These are phyloP conservation scores for Penicillium sp. DNA, from an alignment of 2,329 filamentous ascomycete species.

Conservation along the genomic window DNA sequence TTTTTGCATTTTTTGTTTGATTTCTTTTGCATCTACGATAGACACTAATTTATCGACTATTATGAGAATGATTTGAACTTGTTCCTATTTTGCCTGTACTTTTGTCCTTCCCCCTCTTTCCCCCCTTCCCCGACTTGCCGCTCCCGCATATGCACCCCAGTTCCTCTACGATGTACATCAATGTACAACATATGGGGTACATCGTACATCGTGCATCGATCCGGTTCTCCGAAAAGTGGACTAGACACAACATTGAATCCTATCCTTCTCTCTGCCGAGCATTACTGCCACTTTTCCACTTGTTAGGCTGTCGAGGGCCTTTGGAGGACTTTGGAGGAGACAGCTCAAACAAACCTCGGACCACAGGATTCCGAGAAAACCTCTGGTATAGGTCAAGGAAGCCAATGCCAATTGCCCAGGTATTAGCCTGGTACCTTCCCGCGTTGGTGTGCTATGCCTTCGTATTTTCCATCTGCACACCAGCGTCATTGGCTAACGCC, in stretches of 20 bases:
- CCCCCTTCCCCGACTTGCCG: not conserved
- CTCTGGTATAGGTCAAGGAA: not conserved
- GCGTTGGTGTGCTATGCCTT: not conserved
- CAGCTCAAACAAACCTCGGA: not conserved
- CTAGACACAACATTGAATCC: too few relatives aligned
- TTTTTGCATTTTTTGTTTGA: too few relatives aligned
- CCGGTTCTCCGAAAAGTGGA: not conserved
- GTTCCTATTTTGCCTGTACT: not conserved
- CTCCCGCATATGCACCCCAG: not conserved
- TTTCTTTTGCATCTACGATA: slow-evolving; percentile 2
- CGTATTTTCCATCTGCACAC: not conserved
- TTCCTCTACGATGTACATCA: not conserved
- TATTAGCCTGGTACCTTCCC: not conserved
- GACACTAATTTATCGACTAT: slow-evolving; percentile 2
- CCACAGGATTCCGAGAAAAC: not conserved
- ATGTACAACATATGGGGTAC: too few relatives aligned
- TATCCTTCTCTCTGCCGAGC: not conserved
- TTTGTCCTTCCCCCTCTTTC: not conserved
- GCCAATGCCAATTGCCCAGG: not conserved
- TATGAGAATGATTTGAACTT: not conserved
- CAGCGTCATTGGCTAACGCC: not conserved
- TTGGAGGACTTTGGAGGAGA: not conserved
- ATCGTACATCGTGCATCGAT: not conserved
- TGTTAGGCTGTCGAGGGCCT: not conserved
- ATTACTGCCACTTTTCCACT: not conserved